A percentile compares a stretch with the other conserved stretches of the same genome.
Evolutionary conservation across 2,329 filamentous ascomycete genomes (phyloP).

Genomic region (Talaromyces funiculosus): DNA sequence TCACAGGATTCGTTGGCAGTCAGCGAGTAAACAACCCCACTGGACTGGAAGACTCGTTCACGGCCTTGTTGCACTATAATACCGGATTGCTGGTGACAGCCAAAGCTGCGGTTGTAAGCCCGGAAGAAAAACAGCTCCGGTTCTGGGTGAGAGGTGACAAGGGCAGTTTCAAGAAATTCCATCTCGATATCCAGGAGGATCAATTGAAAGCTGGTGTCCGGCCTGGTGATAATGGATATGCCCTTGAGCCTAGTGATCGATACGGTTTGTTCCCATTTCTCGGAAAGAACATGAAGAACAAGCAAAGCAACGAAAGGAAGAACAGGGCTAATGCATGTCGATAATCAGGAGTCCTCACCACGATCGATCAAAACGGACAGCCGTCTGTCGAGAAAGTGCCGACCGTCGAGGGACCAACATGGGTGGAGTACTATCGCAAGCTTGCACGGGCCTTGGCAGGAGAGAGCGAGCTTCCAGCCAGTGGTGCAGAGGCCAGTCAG

Average conservation of each 20-base stretch:
- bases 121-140: slow-evolving; percentile 62
- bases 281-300: background rate
- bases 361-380: slow-evolving; percentile 47
- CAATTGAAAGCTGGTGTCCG: slow-evolving; percentile 61
- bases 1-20: slow-evolving; percentile 63
- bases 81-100: slow-evolving; percentile 60
- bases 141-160: slow-evolving; percentile 73
- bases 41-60: slow-evolving; percentile 48
- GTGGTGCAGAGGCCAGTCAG: slow-evolving; percentile 47
- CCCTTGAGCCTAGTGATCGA: slow-evolving; percentile 54
- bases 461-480: slow-evolving; percentile 50
- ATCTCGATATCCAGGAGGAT: slow-evolving; percentile 69
- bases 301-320: background rate
- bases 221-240: slow-evolving; percentile 59
- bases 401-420: slow-evolving; percentile 59
- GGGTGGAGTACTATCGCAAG: slow-evolving; percentile 59
- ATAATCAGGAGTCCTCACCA: slow-evolving; percentile 44
- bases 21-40: slow-evolving; percentile 56
- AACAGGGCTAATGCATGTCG: slow-evolving; percentile 7
- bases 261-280: slow-evolving; percentile 43
- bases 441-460: slow-evolving; percentile 50
- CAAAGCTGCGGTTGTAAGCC: slow-evolving; percentile 63
- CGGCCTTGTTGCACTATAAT: slow-evolving; percentile 62
- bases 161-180: slow-evolving; percentile 67
- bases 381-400: slow-evolving; percentile 48